Evolutionary conservation across 805 yeast species (phyloP).

Genomic region (Torulaspora franciscae): DNA sequence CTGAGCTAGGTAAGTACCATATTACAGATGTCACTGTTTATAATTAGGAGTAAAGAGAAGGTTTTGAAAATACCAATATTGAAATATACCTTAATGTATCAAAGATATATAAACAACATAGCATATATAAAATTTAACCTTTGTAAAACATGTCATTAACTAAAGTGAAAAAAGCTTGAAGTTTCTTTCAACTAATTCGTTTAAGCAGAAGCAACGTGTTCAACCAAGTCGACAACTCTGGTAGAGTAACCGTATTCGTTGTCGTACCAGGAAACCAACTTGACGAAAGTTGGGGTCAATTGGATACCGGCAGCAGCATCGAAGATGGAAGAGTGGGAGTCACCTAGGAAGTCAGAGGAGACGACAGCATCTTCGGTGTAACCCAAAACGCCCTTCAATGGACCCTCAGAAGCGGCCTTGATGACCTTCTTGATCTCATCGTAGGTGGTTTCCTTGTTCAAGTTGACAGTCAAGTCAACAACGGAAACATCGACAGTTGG

Average conservation of each 20-base stretch:
- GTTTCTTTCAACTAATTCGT: slow-evolving; percentile 10
- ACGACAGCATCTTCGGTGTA: slow-evolving; percentile 71
- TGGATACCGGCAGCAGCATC: slow-evolving; percentile 67
- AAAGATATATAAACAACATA: slow-evolving; percentile 5
- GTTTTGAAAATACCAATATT: background rate
- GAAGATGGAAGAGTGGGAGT: slow-evolving; percentile 58
- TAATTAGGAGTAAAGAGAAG: too few relatives aligned
- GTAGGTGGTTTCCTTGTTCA: slow-evolving; percentile 53
- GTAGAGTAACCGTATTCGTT: slow-evolving; percentile 73
- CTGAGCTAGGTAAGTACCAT: background rate
- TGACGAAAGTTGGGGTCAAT: slow-evolving; percentile 65
- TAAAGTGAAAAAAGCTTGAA: slow-evolving; percentile 6
- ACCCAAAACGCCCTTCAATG: slow-evolving; percentile 57
- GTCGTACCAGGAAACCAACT: slow-evolving; percentile 69
- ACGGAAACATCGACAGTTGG: slow-evolving; percentile 71
- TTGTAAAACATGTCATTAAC: slow-evolving; percentile 12
- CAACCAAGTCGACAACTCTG: slow-evolving; percentile 68
- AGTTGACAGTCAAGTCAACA: slow-evolving; percentile 65
- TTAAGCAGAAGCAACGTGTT: slow-evolving; percentile 49
- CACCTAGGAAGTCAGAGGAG: slow-evolving; percentile 63
- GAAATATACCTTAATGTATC: slow-evolving; percentile 5
- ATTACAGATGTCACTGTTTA: background rate
- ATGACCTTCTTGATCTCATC: slow-evolving; percentile 58
- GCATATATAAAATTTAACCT: slow-evolving; percentile 8
- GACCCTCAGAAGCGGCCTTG: slow-evolving; percentile 56